Evolutionary conservation across 139 green algal genomes (phyloP), one percentile per base, ranked within the genome.

Genomic region (Mesotaenium endlicherianum): DNA sequence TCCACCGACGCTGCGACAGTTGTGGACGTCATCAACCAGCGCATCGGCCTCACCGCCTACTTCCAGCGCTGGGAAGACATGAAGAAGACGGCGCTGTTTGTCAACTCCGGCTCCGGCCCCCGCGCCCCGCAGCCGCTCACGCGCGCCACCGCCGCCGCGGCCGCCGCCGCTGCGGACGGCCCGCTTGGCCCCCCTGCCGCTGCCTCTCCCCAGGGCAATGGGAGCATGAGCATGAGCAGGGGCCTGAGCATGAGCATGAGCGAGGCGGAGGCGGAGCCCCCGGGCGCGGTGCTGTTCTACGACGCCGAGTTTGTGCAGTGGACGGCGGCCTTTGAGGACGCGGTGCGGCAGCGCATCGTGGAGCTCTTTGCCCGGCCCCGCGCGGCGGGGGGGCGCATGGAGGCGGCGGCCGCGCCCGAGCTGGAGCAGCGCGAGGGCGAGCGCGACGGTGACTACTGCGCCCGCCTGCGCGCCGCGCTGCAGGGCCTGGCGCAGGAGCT

Each of bases 1-100:
- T 3, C 70, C 76, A 69, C 44, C 11, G 75, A 82, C 8, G 76
- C 84, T n/a, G 45, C 68, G 0, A 87, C 85, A 11, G 84, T 93
- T n/a, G 55, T 95, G 17, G 88, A 94, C 67, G 86, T 93, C 0
- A 77, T 93, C 5, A 74, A 84, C 39, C 76, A 81, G 14, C 77
- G 90, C 0, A 79, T 93, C 2, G 89, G 89, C 0, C 77, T 94
- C 3, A 71, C 81, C 8, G 58, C 87, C 17, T 92, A 90, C 68
- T 92, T 93, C 58, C 53, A 26, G 14, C 77, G 41, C 14, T 53
- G 76, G 34, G 89, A 94, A 20, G 88, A 89, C n/a, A 83, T 93
- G 55, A 76, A 39, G 0, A 41, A 26, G 5, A 86, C 40, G 53
- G 38, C 68, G 26, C 38, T 74, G 1, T 95, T 90, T 53, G 30